A percentile compares a stretch with the other conserved stretches of the same genome.
Conservation (phyloP, 2,329 filamentous ascomycete genomes). For the Aspergillus brunneoviolaceus region DNA sequence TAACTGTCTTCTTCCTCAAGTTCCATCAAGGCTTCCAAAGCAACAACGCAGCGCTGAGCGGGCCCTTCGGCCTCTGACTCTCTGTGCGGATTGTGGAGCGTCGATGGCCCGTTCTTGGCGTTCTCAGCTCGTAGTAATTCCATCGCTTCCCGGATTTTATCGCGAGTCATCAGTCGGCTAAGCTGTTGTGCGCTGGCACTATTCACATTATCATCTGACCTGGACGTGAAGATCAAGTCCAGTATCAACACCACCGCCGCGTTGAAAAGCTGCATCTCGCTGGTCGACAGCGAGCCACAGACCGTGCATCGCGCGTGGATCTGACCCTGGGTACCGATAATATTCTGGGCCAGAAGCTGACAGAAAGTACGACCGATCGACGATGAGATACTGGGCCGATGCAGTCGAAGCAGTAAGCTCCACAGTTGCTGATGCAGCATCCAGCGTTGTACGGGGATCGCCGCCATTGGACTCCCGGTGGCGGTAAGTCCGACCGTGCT, state of each 20-base stretch:
- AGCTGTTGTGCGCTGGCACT: not conserved
- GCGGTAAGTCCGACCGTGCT: slow-evolving; percentile 14
- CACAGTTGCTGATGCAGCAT: slow-evolving; percentile 22
- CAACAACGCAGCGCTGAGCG: not conserved
- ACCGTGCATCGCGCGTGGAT: slow-evolving; percentile 13
- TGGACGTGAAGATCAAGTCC: not conserved
- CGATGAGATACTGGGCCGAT: slow-evolving; percentile 10
- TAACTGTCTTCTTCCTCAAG: not conserved
- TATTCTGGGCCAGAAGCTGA: slow-evolving; percentile 14
- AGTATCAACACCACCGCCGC: not conserved
- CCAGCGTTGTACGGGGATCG: slow-evolving; percentile 18
- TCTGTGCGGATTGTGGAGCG: not conserved
- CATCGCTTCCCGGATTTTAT: slow-evolving; percentile 13
- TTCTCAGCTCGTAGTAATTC: slow-evolving; percentile 8
- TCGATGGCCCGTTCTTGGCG: no score
- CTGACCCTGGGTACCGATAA: slow-evolving; percentile 10
- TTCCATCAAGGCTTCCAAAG: not conserved
- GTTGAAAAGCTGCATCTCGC: slow-evolving; percentile 3
- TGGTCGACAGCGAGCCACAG: slow-evolving; percentile 9
- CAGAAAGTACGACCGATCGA: slow-evolving; percentile 5
- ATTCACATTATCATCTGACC: not conserved
- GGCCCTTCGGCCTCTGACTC: not conserved
- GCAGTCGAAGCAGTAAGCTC: slow-evolving; percentile 17
- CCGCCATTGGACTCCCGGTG: slow-evolving; percentile 11
- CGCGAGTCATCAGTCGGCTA: slow-evolving; percentile 9